phyloP scores from a whole-genome alignment of 1,139 yeast genomes.

The Sugiyamaella paludigena region DNA sequence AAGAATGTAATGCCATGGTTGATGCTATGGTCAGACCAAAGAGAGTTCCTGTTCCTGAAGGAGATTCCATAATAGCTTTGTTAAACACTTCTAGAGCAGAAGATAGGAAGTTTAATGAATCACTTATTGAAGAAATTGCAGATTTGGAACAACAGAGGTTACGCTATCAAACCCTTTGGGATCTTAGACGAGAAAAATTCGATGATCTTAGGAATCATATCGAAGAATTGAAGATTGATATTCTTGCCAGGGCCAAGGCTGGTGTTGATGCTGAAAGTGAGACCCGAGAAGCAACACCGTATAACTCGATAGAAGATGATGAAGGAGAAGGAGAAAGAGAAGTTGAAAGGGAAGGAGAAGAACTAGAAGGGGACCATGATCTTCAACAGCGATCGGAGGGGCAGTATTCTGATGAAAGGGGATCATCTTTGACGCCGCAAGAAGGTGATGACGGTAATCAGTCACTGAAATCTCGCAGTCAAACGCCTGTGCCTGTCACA shows the following conservation, averaged over 20 bases:
- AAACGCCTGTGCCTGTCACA: not conserved
- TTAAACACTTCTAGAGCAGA: slow-evolving; percentile 31
- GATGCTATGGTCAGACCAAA: slow-evolving; percentile 29
- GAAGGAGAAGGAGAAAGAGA: slow-evolving; percentile 10
- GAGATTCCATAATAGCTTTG: slow-evolving; percentile 24
- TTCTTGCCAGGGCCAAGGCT: slow-evolving; percentile 18
- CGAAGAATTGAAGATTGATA: slow-evolving; percentile 25
- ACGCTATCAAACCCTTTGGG: slow-evolving; percentile 28
- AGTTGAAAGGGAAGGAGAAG: not conserved
- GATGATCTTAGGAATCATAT: slow-evolving; percentile 26
- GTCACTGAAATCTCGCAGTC: not conserved
- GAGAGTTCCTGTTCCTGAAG: slow-evolving; percentile 24
- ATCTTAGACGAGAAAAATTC: slow-evolving; percentile 28
- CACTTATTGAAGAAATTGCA: slow-evolving; percentile 30
- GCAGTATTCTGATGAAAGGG: no score
- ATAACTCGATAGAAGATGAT: slow-evolving; percentile 10
- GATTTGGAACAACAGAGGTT: slow-evolving; percentile 30
- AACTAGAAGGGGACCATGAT: not conserved
- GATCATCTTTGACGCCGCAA: no score
- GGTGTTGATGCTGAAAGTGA: slow-evolving; percentile 5
- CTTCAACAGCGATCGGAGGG: no score
- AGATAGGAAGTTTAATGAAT: slow-evolving; percentile 23
- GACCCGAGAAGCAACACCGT: slow-evolving; percentile 4
- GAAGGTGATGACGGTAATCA: no score
- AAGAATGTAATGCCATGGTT: slow-evolving; percentile 31